Evolutionary conservation across 768 basidiomycete genomes (phyloP), one percentile per base, ranked within the genome.

Genomic region (Dendrothele bispora): DNA sequence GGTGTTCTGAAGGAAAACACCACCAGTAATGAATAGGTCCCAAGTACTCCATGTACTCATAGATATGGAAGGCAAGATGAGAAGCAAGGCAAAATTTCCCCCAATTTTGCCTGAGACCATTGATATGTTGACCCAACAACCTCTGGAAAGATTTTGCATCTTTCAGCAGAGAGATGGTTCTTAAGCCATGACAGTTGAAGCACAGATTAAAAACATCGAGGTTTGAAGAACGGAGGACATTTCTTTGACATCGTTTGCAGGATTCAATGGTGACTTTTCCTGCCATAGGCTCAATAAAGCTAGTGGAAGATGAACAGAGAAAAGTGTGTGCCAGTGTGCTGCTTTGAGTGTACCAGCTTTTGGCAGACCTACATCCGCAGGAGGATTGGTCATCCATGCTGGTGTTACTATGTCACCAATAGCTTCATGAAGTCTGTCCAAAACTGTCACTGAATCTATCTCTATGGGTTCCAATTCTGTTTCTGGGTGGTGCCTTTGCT

Each of bases 341-440:
- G 60, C 57, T 36, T 65, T 65, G 20, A 65, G 39, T 0, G 43
- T 61, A 4, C 64, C 56, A 10, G 54, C 57, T 2, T 5, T 20
- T 1, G 43, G 26, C 7, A 17, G 14, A 3, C 55, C 55, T 27
- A 52, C 3, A 22, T 56, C 38, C 5, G 10, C 14, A 21, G 55
- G 55, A 15, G 46, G 39, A 1, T 17, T 11, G 20, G 15, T 18
- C n/a, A 48, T 4, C 51, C 55, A 53, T 2, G 49, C n/a, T n/a
- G n/a, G n/a, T n/a, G n/a, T n/a, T n/a, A n/a, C n/a, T n/a, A n/a
- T n/a, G n/a, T n/a, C n/a, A n/a, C n/a, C n/a, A 39, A 40, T 40
- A 11, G 10, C 39, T 17, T 26, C 39, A 18, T n/a, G n/a, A n/a
- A n/a, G n/a, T n/a, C n/a, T n/a, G n/a, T n/a, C n/a, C n/a, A n/a